These are phyloP conservation scores for Myrica gale DNA, from an alignment of 306 rosid genomes.

Conservation along the genomic window DNA sequence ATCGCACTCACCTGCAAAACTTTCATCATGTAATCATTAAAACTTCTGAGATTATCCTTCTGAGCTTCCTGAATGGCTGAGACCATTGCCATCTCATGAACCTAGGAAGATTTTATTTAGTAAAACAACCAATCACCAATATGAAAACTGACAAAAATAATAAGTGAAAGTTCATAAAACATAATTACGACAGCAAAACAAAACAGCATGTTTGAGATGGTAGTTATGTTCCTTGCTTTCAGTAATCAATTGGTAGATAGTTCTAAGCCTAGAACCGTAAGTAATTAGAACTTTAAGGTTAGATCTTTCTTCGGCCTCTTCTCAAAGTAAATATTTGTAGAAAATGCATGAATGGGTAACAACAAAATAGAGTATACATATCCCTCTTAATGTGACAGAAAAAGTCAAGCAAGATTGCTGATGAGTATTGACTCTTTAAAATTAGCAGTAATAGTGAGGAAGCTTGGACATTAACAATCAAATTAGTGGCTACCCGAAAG, in stretches of 20 bases:
- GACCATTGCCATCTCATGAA: constrained; percentile 97
- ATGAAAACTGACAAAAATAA: not conserved
- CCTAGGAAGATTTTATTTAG: constrained; percentile 41
- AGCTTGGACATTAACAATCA: not conserved
- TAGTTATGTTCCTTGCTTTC: not conserved
- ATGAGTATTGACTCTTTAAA: not conserved
- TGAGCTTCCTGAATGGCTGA: constrained; percentile 98
- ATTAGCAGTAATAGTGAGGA: not conserved
- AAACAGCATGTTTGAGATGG: not conserved
- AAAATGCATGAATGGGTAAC: not conserved
- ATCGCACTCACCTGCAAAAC: constrained; percentile 81
- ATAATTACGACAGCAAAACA: constrained; percentile 10
- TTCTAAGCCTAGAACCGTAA: not conserved
- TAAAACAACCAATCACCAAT: not conserved
- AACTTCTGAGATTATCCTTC: constrained; percentile 90
- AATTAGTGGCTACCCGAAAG: not conserved
- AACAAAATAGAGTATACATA: not conserved
- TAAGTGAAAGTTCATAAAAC: not conserved
- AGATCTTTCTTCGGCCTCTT: not conserved
- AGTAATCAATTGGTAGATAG: not conserved
- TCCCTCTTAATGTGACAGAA: not conserved
- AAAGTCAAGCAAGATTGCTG: not conserved
- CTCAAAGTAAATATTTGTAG: not conserved
- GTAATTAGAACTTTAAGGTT: not conserved
- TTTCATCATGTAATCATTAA: constrained; percentile 88